Conservation (phyloP, 2,329 filamentous ascomycete species). For the Coleophoma eucalyptorum region DNA sequence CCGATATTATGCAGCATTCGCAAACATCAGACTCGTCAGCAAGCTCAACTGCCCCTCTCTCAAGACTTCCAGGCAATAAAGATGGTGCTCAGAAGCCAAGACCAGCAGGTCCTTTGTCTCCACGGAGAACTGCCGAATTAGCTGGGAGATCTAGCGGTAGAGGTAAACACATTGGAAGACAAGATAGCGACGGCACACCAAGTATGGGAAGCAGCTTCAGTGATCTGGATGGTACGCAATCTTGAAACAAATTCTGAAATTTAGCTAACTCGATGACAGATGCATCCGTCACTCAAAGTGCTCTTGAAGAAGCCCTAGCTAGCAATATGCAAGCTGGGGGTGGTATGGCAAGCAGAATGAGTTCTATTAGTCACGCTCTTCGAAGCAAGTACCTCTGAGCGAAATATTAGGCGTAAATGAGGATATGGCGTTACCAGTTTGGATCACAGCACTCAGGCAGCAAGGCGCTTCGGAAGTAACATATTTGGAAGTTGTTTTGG, state of each 20-base stretch:
- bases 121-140: slow-evolving; percentile 55
- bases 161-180: slow-evolving; percentile 40
- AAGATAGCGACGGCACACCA: slow-evolving; percentile 69
- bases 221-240: slow-evolving; percentile 66
- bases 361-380: slow-evolving; percentile 62
- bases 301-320: slow-evolving; percentile 72
- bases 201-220: slow-evolving; percentile 86
- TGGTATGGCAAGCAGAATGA: slow-evolving; percentile 58
- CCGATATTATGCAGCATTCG: slow-evolving; percentile 19
- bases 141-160: slow-evolving; percentile 47
- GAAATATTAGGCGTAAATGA: background rate
- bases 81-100: slow-evolving; percentile 12
- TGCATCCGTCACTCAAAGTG: slow-evolving; percentile 76
- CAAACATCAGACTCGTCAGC: slow-evolving; percentile 60
- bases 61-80: slow-evolving; percentile 12
- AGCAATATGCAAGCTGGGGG: slow-evolving; percentile 66
- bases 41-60: slow-evolving; percentile 35
- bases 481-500: too few relatives aligned
- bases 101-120: slow-evolving; percentile 45
- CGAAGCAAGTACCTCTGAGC: slow-evolving; percentile 51
- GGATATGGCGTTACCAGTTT: background rate
- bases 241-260: background rate
- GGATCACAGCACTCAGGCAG: background rate
- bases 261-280: slow-evolving; percentile 41
- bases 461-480: too few relatives aligned